These are phyloP conservation scores for Euphorbia celastroides DNA, from an alignment of 441 rosid species.

Conservation along the genomic window DNA sequence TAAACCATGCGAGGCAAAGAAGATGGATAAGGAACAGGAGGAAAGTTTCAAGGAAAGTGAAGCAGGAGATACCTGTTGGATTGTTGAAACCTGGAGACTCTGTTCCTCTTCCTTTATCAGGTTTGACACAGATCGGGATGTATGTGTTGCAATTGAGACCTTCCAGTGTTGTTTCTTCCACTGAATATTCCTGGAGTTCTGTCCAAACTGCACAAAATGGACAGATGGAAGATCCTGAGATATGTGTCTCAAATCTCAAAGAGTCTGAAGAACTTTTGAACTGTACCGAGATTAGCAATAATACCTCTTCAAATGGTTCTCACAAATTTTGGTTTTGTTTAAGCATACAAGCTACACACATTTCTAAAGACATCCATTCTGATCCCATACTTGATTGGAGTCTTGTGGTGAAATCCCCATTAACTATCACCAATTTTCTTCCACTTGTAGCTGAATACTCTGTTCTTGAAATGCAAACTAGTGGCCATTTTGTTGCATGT, in stretches of 20 bases:
- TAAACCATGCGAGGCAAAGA: slow-evolving; percentile 59
- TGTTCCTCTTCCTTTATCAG: slow-evolving; percentile 69
- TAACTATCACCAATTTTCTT: slow-evolving; percentile 75
- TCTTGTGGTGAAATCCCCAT: slow-evolving; percentile 80
- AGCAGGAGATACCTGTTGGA: slow-evolving; percentile 56
- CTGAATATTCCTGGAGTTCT: slow-evolving; percentile 86
- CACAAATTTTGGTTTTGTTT: slow-evolving; percentile 79
- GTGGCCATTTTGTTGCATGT: slow-evolving; percentile 59
- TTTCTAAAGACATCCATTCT: slow-evolving; percentile 72
- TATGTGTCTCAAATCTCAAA: slow-evolving; percentile 62
- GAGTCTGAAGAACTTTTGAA: slow-evolving; percentile 71
- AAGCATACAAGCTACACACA: slow-evolving; percentile 68
- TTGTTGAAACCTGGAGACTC: slow-evolving; percentile 67
- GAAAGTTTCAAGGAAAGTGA: slow-evolving; percentile 28
- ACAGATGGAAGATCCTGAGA: slow-evolving; percentile 40
- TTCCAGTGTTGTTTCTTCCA: slow-evolving; percentile 32
- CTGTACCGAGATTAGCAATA: slow-evolving; percentile 60
- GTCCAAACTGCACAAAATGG: slow-evolving; percentile 29
- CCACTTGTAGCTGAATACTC: slow-evolving; percentile 86
- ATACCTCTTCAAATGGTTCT: slow-evolving; percentile 52
- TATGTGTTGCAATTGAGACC: slow-evolving; percentile 70
- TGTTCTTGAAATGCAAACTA: slow-evolving; percentile 63
- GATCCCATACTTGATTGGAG: slow-evolving; percentile 94
- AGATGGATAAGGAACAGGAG: slow-evolving; percentile 62
- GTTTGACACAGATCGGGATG: slow-evolving; percentile 53